Conservation (phyloP, 495 filamentous ascomycete genomes). For the Xylaria longipes region DNA sequence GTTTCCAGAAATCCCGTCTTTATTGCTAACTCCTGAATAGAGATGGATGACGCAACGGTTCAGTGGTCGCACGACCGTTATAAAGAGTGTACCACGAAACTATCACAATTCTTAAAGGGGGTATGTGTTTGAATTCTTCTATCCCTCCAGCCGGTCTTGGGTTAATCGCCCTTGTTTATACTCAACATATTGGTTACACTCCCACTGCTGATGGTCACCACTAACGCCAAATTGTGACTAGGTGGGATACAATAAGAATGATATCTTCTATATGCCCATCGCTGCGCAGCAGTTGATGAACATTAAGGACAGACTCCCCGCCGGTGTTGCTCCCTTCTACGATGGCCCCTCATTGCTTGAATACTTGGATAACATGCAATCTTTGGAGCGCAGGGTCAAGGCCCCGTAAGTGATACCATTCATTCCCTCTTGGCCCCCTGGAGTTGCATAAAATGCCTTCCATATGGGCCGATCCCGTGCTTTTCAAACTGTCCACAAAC, state of each 20-base stretch:
- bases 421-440: neutral
- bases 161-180: neutral
- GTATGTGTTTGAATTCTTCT: conserved; percentile 7
- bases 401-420: conserved; percentile 62
- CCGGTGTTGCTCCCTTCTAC: conserved; percentile 81
- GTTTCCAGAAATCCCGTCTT: neutral
- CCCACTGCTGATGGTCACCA: too few species aligned
- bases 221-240: neutral
- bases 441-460: neutral
- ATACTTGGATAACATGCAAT: conserved; percentile 87
- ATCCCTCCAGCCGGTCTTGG: neutral
- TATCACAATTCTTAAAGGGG: conserved; percentile 83
- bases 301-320: conserved; percentile 86
- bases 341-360: conserved; percentile 93
- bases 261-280: conserved; percentile 95
- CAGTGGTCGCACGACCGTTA: conserved; percentile 93
- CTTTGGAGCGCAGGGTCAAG: conserved; percentile 93
- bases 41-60: conserved; percentile 96
- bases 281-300: conserved; percentile 84
- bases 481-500: too few species aligned
- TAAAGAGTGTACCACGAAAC: conserved; percentile 89
- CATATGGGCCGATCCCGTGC: neutral
- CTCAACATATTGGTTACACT: neutral
- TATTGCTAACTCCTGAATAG: conserved; percentile 20
- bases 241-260: conserved; percentile 92